Base-by-base conservation (phyloP, 306 rosid species). In the Parietaria judaica region DNA sequence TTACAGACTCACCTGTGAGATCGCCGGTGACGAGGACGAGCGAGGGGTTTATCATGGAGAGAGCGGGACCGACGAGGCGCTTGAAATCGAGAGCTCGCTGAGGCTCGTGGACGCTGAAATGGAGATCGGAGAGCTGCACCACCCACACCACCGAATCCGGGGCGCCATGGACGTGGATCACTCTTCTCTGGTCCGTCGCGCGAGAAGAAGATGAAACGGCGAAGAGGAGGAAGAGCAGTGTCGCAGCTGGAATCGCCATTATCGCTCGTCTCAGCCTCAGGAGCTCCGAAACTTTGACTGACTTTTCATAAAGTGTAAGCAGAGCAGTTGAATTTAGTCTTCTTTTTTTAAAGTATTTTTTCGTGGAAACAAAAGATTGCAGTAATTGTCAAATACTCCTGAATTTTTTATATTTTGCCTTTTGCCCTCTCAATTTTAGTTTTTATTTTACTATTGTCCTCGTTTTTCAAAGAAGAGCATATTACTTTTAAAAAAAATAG, bases 81-180 rank as follows among this genome's bases (percentile, higher is more conserved):
- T 69, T 52, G 76, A 92, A 92, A 38, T 84, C 78, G n/a, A 50
- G 49, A 14, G 95, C 96, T 79, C 98, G 70, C 17, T 86, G 74
- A 3, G 98, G 94, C 58, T 92, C 81, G 78, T 92, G 95, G 58
- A 82, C 84, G 68, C 98, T 92, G 82, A 92, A 88, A 75, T 92
- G 98, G 65, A 92, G 95, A 84, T 92, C 96, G 49, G 98, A 88
- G 44, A 92, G 86, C 82, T 92, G 98, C 82, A 92, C 95, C 59
- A 72, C 71, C 98, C 98, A 92, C 56, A 88, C 65, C 51, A 88
- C 78, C 11, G 92, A 88, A 71, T 82, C 85, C 1, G 85, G 76
- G 35, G 58, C 77, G 65, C 84, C 90, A n/a, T 77, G 73, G 12
- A 64, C 61, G 56, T 66, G 57, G 16, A 74, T 64, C 56, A 70